Base-by-base conservation (phyloP, 2,329 filamentous ascomycete species). In the Ceratocystis variospora region DNA sequence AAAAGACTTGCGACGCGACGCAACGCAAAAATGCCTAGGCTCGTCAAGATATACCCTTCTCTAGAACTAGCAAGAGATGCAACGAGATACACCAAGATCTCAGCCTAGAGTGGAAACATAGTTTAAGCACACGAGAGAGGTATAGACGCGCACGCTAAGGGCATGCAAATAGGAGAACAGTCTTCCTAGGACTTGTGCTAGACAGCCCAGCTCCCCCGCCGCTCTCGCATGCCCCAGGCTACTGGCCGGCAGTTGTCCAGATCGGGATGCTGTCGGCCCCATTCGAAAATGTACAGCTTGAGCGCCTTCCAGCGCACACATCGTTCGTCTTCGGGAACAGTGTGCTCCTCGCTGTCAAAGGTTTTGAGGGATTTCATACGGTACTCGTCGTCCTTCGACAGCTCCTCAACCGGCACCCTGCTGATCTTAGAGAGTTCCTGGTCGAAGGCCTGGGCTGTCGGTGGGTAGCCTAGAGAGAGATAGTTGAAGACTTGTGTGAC, bases 401-500 rank as follows among this genome's bases (percentile, higher is more conserved):
- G 80, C 65, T 92, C 87, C 2, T 81, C 78, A 6, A 93, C 73
- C 0, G 83, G 73, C 5, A 96, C 85, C 8, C 82, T 80, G 41
- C 87, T 88, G 66, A 96, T 95, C 73, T 88, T 90, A 70, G 86
- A 84, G 22, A 97, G 79, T 77, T 97, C 93, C 10, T 86, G 82
- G 72, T 97, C 93, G 72, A 89, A 97, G 46, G 84, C 82, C 25
- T 87, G 84, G 10, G 92, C 93, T 72, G 91, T 85, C 44, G 89
- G 87, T 2, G 93, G 92, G 74, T 96, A 96, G 4, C 93, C 93
- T 4, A 97, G 81, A 0, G 90, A 96, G 17, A 97, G 81, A 75
- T 97, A 97, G 75, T 97, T 96, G 80, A 95, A 97, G 6, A 97
- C 92, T 75, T 97, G 93, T 0, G 92, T 96, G 66, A 96, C 85